These are phyloP conservation scores for Nidularia sp. DNA, from an alignment of 768 basidiomycete species.

Conservation along the genomic window DNA sequence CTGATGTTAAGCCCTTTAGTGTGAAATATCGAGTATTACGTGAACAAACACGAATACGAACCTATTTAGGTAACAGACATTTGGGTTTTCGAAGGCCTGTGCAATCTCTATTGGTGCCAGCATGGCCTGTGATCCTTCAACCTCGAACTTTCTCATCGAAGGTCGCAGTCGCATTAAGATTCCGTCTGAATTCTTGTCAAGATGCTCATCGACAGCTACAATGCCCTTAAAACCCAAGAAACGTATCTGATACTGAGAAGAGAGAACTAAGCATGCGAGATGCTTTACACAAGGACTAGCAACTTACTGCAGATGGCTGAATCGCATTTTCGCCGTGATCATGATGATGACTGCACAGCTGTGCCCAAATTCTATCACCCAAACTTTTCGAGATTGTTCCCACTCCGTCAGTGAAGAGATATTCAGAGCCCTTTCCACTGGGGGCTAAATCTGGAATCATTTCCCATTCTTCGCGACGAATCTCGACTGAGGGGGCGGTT, in stretches of 20 bases:
- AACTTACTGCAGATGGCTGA: slow-evolving; percentile 58
- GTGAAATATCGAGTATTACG: no score
- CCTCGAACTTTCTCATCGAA: slow-evolving; percentile 74
- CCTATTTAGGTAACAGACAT: slow-evolving; percentile 70
- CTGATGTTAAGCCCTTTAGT: slow-evolving; percentile 25
- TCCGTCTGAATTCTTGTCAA: slow-evolving; percentile 39
- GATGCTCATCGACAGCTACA: slow-evolving; percentile 58
- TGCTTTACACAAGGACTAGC: slow-evolving; percentile 1
- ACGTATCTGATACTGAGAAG: slow-evolving; percentile 66
- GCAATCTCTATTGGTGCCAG: slow-evolving; percentile 73
- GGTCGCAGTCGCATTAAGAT: slow-evolving; percentile 65
- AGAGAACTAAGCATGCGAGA: background rate
- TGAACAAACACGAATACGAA: background rate
- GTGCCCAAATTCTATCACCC: slow-evolving; percentile 55
- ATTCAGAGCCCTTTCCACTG: slow-evolving; percentile 8
- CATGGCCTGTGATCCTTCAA: slow-evolving; percentile 24
- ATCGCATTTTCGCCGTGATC: slow-evolving; percentile 20
- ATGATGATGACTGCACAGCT: slow-evolving; percentile 40
- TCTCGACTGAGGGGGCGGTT: slow-evolving; percentile 67
- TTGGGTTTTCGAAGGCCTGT: slow-evolving; percentile 54
- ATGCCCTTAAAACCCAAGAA: slow-evolving; percentile 85
- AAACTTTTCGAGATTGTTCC: slow-evolving; percentile 71
- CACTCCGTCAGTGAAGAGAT: slow-evolving; percentile 71
- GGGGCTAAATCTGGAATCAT: slow-evolving; percentile 53
- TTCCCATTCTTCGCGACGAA: slow-evolving; percentile 57